Evolutionary conservation across 2,329 filamentous ascomycete genomes (phyloP).

Genomic region (Ceratocystis huliohia): DNA sequence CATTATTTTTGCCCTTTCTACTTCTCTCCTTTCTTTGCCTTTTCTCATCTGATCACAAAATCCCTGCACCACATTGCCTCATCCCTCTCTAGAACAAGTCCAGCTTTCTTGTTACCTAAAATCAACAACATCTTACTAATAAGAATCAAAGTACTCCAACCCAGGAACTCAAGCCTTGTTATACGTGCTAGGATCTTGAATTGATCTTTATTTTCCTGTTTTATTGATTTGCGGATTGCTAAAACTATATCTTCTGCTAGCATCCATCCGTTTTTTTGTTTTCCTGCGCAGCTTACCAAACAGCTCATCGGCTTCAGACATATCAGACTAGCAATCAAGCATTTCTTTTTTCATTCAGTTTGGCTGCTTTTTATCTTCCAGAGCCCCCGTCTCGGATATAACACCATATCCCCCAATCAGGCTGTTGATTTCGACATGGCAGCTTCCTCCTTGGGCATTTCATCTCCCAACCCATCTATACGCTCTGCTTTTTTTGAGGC

Average conservation of each 20-base stretch:
- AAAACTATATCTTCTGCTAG: not conserved
- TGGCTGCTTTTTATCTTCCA: not conserved
- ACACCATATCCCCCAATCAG: not conserved
- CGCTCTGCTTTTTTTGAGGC: conserved; percentile 14
- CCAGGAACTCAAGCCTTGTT: conserved; percentile 7
- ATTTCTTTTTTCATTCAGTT: not conserved
- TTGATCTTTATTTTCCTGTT: conserved; percentile 5
- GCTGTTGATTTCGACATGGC: conserved; percentile 19
- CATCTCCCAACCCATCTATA: conserved; percentile 12
- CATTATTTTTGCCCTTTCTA: not conserved
- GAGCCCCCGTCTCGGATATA: not conserved
- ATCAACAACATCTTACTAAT: conserved; percentile 25
- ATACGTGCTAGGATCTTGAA: conserved; percentile 1
- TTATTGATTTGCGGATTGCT: not conserved
- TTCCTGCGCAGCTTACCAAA: not conserved
- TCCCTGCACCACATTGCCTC: conserved; percentile 15
- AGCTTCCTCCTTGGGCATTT: conserved; percentile 9
- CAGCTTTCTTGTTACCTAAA: conserved; percentile 25
- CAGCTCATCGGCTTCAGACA: not conserved
- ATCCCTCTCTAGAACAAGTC: conserved; percentile 17
- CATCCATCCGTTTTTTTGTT: not conserved
- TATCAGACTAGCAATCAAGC: not conserved
- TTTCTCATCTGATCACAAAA: conserved; percentile 14
- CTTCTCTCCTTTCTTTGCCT: not conserved
- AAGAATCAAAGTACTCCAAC: conserved; percentile 22